phyloP scores from a whole-genome alignment of 768 basidiomycete genomes.

The Suillus americanus region DNA sequence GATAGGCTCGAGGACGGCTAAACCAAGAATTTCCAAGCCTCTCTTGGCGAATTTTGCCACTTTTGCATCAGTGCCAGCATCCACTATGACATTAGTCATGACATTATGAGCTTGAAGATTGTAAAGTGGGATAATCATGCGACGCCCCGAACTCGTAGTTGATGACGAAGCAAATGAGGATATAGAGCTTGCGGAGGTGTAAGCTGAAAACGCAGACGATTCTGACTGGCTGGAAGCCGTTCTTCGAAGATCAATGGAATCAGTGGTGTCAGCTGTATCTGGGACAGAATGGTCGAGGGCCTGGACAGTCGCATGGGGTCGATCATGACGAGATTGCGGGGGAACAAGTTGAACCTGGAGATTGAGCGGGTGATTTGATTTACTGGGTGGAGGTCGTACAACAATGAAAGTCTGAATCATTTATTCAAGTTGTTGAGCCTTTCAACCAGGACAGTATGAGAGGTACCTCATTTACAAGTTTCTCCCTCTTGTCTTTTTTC shows the following conservation, averaged over 20 bases:
- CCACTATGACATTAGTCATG: conserved; percentile 80
- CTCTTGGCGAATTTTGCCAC: conserved; percentile 75
- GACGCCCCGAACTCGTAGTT: conserved; percentile 49
- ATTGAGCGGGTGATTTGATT: conserved; percentile 84
- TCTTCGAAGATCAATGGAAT: conserved; percentile 27
- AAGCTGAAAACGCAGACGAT: conserved; percentile 42
- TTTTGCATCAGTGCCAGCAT: conserved; percentile 87
- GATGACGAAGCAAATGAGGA: conserved; percentile 42
- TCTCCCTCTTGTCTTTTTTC: conserved; percentile 47
- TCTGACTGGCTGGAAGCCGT: conserved; percentile 53
- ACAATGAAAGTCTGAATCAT: conserved; percentile 78
- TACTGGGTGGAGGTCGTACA: conserved; percentile 85
- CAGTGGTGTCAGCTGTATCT: conserved; percentile 21
- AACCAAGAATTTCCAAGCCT: conserved; percentile 74
- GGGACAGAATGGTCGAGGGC: conserved; percentile 43
- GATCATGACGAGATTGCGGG: conserved; percentile 42
- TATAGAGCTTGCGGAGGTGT: conserved; percentile 45
- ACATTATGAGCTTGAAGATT: conserved; percentile 89
- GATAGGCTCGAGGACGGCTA: conserved; percentile 77
- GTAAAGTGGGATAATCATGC: conserved; percentile 82
- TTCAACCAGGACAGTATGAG: conserved; percentile 4
- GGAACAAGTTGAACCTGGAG: conserved; percentile 91
- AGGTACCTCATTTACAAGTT: conserved; percentile 48
- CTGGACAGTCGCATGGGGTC: conserved; percentile 37
- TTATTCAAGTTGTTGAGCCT: neutral